These are phyloP conservation scores for Acacia concinna DNA, from an alignment of 331 rosid species.

Conservation along the genomic window DNA sequence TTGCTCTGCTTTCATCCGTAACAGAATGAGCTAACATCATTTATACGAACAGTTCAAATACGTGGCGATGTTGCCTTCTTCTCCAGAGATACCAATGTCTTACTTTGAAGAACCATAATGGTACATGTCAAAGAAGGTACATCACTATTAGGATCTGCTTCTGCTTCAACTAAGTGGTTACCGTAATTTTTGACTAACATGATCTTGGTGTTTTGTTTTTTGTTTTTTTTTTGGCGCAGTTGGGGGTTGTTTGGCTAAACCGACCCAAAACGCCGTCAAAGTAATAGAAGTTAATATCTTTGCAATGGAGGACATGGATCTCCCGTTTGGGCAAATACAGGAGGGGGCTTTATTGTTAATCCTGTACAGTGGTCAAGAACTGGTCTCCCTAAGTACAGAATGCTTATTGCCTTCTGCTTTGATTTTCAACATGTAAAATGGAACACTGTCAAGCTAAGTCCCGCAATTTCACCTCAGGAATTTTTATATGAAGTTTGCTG, in stretches of 20 bases:
- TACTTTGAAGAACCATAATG: slow-evolving; percentile 33
- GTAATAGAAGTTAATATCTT: not conserved
- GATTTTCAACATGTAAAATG: not conserved
- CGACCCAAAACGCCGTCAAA: not conserved
- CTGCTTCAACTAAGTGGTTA: not conserved
- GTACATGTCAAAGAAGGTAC: not conserved
- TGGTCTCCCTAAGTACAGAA: not conserved
- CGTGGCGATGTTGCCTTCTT: slow-evolving; percentile 52
- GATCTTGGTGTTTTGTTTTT: not conserved
- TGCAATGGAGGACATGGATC: not conserved
- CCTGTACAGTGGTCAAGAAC: not conserved
- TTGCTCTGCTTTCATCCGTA: not conserved
- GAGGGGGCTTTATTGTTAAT: not conserved
- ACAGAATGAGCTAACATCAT: not conserved
- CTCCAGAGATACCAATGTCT: slow-evolving; percentile 53
- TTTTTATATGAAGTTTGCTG: not conserved
- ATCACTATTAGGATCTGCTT: not conserved
- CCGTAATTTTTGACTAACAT: not conserved
- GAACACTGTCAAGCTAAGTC: not conserved
- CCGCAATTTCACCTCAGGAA: not conserved
- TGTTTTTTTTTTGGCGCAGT: no score
- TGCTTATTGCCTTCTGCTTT: not conserved
- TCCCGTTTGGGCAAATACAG: not conserved
- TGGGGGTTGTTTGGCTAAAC: not conserved
- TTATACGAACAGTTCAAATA: slow-evolving; percentile 53